Evolutionary conservation across 2,329 filamentous ascomycete species (phyloP).

Genomic region (Metarhizium anisopliae): DNA sequence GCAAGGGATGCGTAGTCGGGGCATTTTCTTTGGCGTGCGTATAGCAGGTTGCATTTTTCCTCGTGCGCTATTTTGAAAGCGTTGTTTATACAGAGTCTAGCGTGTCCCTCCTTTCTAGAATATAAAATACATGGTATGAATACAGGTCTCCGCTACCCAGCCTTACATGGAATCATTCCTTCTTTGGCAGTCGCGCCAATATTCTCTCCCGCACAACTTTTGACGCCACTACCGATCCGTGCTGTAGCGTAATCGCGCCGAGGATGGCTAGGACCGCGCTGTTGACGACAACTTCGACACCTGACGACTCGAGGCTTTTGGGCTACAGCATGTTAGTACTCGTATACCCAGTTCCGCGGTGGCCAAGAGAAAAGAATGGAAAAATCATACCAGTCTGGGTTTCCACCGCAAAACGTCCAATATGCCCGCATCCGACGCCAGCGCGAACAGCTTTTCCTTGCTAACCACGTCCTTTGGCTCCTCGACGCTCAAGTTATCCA

Average conservation of each 20-base stretch:
- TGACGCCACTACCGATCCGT: slow-evolving; percentile 70
- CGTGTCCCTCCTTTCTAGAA: slow-evolving; percentile 1
- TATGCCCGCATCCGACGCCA: slow-evolving; percentile 66
- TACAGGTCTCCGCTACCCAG: neutral
- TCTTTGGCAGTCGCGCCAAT: slow-evolving; percentile 32
- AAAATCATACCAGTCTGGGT: slow-evolving; percentile 61
- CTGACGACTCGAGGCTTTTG: slow-evolving; percentile 62
- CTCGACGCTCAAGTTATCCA: slow-evolving; percentile 59
- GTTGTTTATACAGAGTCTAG: slow-evolving; percentile 10
- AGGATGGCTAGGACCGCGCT: slow-evolving; percentile 78
- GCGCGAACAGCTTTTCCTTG: slow-evolving; percentile 53
- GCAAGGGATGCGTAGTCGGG: neutral
- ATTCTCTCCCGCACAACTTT: slow-evolving; percentile 69
- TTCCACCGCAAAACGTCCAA: slow-evolving; percentile 77
- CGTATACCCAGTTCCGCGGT: neutral
- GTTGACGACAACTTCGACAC: slow-evolving; percentile 64
- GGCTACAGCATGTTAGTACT: slow-evolving; percentile 30
- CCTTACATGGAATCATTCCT: neutral
- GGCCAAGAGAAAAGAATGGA: neutral
- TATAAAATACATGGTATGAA: slow-evolving; percentile 16
- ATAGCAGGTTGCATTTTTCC: neutral
- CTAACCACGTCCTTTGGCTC: slow-evolving; percentile 54
- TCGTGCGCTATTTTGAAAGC: neutral
- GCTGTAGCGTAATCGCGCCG: slow-evolving; percentile 82
- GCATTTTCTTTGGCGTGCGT: neutral